Evolutionary conservation across 257 asterid genomes (phyloP).

Genomic region (Eucommia ulmoides): DNA sequence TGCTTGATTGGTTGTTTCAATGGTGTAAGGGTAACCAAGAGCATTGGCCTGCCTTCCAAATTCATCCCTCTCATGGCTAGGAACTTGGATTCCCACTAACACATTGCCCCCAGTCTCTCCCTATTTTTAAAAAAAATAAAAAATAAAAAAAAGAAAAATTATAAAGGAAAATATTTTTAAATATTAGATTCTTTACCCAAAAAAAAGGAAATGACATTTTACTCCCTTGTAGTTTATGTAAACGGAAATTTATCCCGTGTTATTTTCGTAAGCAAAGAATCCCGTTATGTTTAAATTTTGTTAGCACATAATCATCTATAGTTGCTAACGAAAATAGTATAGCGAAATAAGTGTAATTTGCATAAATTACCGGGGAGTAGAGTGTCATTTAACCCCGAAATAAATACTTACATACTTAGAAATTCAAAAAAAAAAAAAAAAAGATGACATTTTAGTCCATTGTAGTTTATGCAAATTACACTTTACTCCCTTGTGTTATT

Average conservation of each 20-base stretch:
- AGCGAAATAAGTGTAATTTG: too few species aligned
- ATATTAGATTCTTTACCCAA: not conserved
- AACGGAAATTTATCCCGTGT: too few species aligned
- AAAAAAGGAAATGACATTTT: not conserved
- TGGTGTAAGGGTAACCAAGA: not conserved
- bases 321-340: too few species aligned
- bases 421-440: not conserved
- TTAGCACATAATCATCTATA: too few species aligned
- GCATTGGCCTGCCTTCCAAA: not conserved
- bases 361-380: too few species aligned
- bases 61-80: slow-evolving; percentile 34
- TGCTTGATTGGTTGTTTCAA: not conserved
- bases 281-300: too few species aligned
- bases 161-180: not conserved
- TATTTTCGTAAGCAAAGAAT: not conserved
- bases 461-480: too few species aligned
- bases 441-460: too few species aligned
- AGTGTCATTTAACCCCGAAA: too few species aligned
- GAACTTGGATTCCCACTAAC: slow-evolving; percentile 82
- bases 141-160: not conserved
- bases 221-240: too few species aligned
- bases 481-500: too few species aligned
- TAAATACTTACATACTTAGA: not conserved
- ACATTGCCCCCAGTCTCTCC: slow-evolving; percentile 96
- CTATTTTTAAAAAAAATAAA: slow-evolving; percentile 11